These are phyloP conservation scores for Rhizopus arrhizus DNA, from an alignment of 371 early-diverging fungal species.

Conservation along the genomic window DNA sequence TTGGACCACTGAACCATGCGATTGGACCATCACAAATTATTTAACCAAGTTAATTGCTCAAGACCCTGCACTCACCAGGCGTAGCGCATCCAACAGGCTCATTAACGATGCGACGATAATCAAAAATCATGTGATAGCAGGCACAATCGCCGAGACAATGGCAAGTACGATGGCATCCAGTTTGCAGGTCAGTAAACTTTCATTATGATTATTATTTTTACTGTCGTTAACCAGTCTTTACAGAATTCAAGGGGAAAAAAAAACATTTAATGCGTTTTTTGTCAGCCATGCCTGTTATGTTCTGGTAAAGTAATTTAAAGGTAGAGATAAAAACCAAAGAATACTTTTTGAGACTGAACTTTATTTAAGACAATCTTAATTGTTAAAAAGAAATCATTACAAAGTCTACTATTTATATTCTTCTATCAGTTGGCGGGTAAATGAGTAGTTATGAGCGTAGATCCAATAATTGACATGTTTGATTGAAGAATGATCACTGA, in stretches of 20 bases:
- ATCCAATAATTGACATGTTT: too few species aligned
- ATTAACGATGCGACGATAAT: constrained; percentile 23
- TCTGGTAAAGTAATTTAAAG: too few species aligned
- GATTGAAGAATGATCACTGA: too few species aligned
- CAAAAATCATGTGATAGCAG: constrained; percentile 24
- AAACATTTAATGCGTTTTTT: constrained; percentile 21
- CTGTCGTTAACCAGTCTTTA: constrained; percentile 10
- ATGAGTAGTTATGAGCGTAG: too few species aligned
- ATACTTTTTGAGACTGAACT: too few species aligned
- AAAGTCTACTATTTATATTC: too few species aligned
- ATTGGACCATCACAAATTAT: constrained; percentile 20
- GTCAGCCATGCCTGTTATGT: constrained; percentile 16
- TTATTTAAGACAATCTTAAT: too few species aligned
- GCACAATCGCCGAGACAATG: constrained; percentile 22
- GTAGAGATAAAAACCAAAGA: too few species aligned
- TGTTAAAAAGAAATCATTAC: too few species aligned
- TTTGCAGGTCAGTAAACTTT: constrained; percentile 10
- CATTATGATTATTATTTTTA: neutral
- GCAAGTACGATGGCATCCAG: constrained; percentile 18
- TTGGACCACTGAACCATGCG: constrained; percentile 19
- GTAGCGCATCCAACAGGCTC: constrained; percentile 26
- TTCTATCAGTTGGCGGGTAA: too few species aligned
- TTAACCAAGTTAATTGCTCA: constrained; percentile 17
- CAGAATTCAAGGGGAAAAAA: constrained; percentile 15
- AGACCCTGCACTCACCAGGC: constrained; percentile 20